Evolutionary conservation across 2,329 filamentous ascomycete genomes (phyloP), one percentile per base, ranked within the genome.

Genomic region (Penicillium hesseltinei): DNA sequence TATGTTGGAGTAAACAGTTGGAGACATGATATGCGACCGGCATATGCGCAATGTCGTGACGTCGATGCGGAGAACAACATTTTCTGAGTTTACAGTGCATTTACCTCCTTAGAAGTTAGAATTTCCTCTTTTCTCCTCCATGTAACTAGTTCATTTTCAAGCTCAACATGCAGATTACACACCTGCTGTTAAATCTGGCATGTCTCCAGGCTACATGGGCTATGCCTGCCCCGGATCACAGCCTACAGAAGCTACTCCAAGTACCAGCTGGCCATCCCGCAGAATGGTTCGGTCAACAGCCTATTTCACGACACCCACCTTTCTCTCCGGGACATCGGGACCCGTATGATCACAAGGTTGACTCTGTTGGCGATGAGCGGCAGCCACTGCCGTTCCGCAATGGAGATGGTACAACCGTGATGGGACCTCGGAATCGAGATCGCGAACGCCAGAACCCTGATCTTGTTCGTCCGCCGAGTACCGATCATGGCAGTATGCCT

Each of bases 371-470:
- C 13, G 77, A 85, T 2, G 76, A 81, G 11, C 76, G 88, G n/a
- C 81, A 88, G 62, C 88, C 88, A 27, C 73, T 87, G 53, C 88
- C 88, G 1, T 86, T 78, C 70, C 80, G 85, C 35, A 87, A 87
- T 67, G 86, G 86, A 25, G 69, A 84, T 25, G 88, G 88, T 23
- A 81, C 86, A 17, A 85, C 82, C 10, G 83, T 91, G 15, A 75
- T 90, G 23, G 88, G 88, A 0, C 89, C 89, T 0, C 85, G 86
- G 72, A 92, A 91, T 71, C 79, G 77, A 58, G 83, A 83, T 50
- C 84, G 88, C 23, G 84, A 88, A 52, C 80, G 84, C 45, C 85
- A 91, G 75, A 88, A 84, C 69, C 88, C 89, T 0, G 88, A 91
- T 71, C 76, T 90, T 43, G 79, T 91, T 40, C 83, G 88, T 21